Base-by-base conservation (phyloP, 139 green algal species). In the Asterochloris sp. region DNA sequence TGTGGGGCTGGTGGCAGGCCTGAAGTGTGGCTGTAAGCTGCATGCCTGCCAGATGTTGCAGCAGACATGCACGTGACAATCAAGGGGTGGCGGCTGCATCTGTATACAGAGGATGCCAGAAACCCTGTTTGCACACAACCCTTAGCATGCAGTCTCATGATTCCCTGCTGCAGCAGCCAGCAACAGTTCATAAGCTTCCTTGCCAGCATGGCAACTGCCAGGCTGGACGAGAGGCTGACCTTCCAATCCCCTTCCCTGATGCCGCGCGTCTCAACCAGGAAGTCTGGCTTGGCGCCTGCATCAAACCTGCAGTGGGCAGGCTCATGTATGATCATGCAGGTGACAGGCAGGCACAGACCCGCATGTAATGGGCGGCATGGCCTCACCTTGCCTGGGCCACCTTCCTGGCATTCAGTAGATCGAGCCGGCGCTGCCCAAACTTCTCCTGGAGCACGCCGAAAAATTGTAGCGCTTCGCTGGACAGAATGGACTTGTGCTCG, bases 221-320 rank as follows among this genome's bases (percentile, higher is more conserved):
- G 17, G 17, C 66, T 71, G 66, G 19, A 71, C 17, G 4, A 24
- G 17, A 38, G 69, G 17, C 69, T 23, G 13, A 83, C 95, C 74
- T 86, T 88, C 94, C 94, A 98, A 29, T 85, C 63, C 28, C 83
- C 85, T 68, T 92, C 91, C 6, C 91, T 89, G 1, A 96, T 83
- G n/a, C 84, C 47, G n/a, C 75, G 76, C 24, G 94, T 97, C 76
- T 94, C 76, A 0, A 87, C 86, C 67, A 94, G 87, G 85, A 97
- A 98, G 74, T 92, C 80, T 19, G 91, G 92, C 67, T 92, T 83
- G 62, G 83, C 89, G 16, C 86, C 85, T 19, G 88, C 84, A 64
- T 94, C 87, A 60, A 87, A 92, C 26, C 78, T 82, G 76, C 76
- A 80, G 27, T 11, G 2, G 38, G 67, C 54, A 85, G 19, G 60